Evolutionary conservation across 176 grass and related monocot genomes (phyloP).

Genomic region (Areca catechu): DNA sequence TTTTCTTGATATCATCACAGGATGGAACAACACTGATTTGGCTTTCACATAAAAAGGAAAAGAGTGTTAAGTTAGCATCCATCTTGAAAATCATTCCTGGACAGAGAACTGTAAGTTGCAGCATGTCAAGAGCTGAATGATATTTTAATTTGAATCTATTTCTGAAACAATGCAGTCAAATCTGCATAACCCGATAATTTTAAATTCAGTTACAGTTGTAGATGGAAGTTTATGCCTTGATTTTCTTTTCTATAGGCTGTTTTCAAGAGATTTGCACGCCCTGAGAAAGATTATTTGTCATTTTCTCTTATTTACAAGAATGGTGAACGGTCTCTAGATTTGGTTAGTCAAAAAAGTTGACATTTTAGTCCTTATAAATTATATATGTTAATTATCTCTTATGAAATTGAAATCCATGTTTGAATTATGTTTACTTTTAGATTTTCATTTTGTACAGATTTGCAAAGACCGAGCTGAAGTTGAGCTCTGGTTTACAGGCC

Average conservation of each 20-base stretch:
- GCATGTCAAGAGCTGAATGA: too few relatives aligned
- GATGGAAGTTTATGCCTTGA: too few relatives aligned
- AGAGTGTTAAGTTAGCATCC: conserved; percentile 53
- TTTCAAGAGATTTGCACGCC: conserved; percentile 71
- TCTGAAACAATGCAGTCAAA: too few relatives aligned
- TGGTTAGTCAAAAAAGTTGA: conserved; percentile 40
- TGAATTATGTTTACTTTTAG: background rate
- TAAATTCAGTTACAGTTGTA: too few relatives aligned
- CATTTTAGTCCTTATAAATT: background rate
- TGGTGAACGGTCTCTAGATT: conserved; percentile 83
- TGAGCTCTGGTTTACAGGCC: conserved; percentile 80
- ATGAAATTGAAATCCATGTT: too few relatives aligned
- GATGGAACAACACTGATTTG: conserved; percentile 79
- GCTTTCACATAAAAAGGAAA: conserved; percentile 82
- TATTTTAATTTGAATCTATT: too few relatives aligned
- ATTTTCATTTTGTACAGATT: conserved; percentile 44
- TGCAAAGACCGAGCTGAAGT: conserved; percentile 93
- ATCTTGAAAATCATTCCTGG: conserved; percentile 76
- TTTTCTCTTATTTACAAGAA: conserved; percentile 94
- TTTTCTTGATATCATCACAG: conserved; percentile 27
- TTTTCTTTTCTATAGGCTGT: conserved; percentile 38
- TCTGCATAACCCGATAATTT: too few relatives aligned
- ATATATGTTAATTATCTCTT: background rate
- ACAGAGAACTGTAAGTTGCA: conserved; percentile 82
- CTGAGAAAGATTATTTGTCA: conserved; percentile 92